Evolutionary conservation across 768 basidiomycete genomes (phyloP).

Genomic region (Lentinula sp.): DNA sequence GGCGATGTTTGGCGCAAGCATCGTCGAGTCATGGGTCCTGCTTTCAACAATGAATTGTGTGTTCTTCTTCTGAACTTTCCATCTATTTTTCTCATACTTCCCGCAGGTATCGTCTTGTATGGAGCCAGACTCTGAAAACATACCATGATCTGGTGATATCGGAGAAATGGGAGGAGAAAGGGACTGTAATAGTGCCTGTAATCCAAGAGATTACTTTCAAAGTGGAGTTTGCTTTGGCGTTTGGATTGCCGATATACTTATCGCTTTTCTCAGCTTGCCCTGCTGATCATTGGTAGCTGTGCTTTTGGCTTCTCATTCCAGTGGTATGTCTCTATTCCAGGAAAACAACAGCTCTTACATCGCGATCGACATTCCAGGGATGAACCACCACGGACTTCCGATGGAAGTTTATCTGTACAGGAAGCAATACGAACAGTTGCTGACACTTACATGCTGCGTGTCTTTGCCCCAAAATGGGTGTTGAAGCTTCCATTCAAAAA

Average conservation of each 20-base stretch:
- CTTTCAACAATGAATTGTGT: slow-evolving; percentile 36
- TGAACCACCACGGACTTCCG: slow-evolving; percentile 26
- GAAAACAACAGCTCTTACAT: neutral
- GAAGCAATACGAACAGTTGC: slow-evolving; percentile 29
- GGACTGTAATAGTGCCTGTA: slow-evolving; percentile 20
- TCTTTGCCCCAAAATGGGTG: slow-evolving; percentile 32
- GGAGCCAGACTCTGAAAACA: slow-evolving; percentile 27
- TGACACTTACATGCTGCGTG: slow-evolving; percentile 18
- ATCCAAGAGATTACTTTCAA: slow-evolving; percentile 30
- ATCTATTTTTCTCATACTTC: neutral
- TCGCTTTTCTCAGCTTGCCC: slow-evolving; percentile 26
- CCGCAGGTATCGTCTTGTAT: slow-evolving; percentile 33
- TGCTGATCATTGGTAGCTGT: slow-evolving; percentile 37
- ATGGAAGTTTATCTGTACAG: slow-evolving; percentile 32
- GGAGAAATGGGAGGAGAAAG: slow-evolving; percentile 27
- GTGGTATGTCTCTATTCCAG: neutral
- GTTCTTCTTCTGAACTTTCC: slow-evolving; percentile 2
- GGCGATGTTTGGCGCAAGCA: slow-evolving; percentile 41
- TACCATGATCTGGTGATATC: slow-evolving; percentile 32
- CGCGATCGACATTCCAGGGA: slow-evolving; percentile 6
- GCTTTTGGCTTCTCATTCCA: slow-evolving; percentile 29
- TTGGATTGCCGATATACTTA: neutral
- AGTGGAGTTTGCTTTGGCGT: slow-evolving; percentile 11
- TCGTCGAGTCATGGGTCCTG: slow-evolving; percentile 35
- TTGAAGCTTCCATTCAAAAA: slow-evolving; percentile 26